Conservation (phyloP, 208 protist genomes). For the Acanthamoeba lenticulata region DNA sequence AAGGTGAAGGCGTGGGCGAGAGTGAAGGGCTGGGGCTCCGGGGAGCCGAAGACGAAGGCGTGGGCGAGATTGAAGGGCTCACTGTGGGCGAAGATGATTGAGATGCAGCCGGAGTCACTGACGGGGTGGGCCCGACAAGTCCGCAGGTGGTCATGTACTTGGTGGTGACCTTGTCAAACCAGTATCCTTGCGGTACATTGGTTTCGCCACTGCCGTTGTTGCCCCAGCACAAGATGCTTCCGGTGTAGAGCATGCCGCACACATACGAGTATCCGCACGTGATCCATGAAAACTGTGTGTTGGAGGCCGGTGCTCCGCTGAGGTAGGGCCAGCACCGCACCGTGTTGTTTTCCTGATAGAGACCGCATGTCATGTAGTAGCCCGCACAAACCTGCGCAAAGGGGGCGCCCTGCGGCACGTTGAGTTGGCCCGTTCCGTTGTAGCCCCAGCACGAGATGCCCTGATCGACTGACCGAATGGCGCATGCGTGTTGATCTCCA, state of each 20-base stretch:
- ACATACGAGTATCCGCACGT: background rate
- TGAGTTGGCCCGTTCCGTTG: background rate
- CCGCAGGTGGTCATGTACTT: background rate
- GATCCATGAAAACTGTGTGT: background rate
- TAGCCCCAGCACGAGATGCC: background rate
- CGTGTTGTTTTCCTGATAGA: background rate
- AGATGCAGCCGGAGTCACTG: background rate
- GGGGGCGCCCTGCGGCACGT: background rate
- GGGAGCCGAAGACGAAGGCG: background rate
- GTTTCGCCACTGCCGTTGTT: background rate
- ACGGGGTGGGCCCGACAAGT: background rate
- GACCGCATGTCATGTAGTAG: background rate
- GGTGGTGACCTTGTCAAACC: background rate
- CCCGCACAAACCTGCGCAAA: background rate
- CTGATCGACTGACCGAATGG: background rate
- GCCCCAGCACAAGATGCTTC: background rate
- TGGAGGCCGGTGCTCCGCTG: background rate
- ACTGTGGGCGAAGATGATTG: background rate
- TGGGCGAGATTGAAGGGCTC: background rate
- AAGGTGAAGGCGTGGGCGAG: too few species aligned
- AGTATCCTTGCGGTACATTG: background rate
- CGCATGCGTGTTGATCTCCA: background rate
- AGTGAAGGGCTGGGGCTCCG: background rate
- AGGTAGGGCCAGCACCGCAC: background rate
- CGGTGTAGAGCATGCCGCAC: background rate